Base-by-base conservation (phyloP, 345 rosid species). In the Lumnitzera racemosa region DNA sequence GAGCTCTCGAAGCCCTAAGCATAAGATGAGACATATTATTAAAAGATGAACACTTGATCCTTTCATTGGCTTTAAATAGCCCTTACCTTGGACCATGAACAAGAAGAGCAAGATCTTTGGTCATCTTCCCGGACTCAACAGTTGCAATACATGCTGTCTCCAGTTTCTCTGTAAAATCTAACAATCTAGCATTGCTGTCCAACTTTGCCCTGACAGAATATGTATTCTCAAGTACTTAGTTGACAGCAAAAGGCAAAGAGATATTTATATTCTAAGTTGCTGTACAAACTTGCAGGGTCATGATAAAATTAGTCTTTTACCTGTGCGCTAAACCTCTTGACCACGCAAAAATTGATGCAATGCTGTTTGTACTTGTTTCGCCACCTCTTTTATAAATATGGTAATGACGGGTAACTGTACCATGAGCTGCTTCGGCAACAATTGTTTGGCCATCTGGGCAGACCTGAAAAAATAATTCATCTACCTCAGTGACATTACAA, bases 291-390 rank as follows among this genome's bases (percentile, higher is more conserved):
- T 58, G 12, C 24, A 43, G 15, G 17, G 12, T 4, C n/a, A 43
- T 47, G 27, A 29, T 51, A 62, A 50, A 47, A 51, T 29, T 24
- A 41, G 9, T 15, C 24, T 17, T 15, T 10, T 70, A 84, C 95
- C 95, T 83, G 71, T 89, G 95, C 54, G 87, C 78, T 81, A 90
- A 95, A 25, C 96, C 96, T 62, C 81, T 68, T 7, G 91, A 74
- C 96, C 95, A 89, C 60, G 95, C 91, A 80, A 89, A 89, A 49
- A 89, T 83, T 41, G 95, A 87, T 46, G 96, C 91, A 63, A 87
- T 85, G 78, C 91, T 90, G 76, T 90, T 90, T 47, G 95, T 87
- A 76, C 96, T 90, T 56, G 91, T 87, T 74, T 87, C 95, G 56
- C 88, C 87, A 53, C 94, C 96, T 74, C 82, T 87, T 76, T 90